Conservation (phyloP, 1,139 yeast genomes). For the Kodamaea derodonti region DNA sequence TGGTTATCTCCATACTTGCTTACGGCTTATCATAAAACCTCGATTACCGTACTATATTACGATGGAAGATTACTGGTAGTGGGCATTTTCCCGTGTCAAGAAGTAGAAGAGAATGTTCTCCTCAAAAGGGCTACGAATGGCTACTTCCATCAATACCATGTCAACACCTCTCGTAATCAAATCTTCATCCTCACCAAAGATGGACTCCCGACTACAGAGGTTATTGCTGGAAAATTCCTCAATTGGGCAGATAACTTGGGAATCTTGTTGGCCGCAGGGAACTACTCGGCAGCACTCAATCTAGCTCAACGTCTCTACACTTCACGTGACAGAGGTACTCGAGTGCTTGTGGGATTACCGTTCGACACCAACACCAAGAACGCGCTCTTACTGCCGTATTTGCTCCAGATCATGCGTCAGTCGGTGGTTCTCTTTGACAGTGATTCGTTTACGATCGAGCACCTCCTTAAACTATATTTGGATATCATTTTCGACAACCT, state of each 20-base stretch:
- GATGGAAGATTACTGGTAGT: not conserved
- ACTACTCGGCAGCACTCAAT: conserved; percentile 53
- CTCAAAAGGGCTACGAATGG: not conserved
- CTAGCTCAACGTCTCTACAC: conserved; percentile 52
- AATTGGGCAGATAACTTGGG: conserved; percentile 73
- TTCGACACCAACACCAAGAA: conserved; percentile 39
- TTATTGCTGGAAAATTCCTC: conserved; percentile 54
- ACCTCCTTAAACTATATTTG: conserved; percentile 18
- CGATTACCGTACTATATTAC: conserved; percentile 1
- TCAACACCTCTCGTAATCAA: conserved; percentile 26
- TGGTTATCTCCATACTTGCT: conserved; percentile 59
- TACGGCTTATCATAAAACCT: conserved; percentile 21
- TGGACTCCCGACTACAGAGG: conserved; percentile 18
- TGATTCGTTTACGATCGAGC: conserved; percentile 9
- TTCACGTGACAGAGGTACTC: conserved; percentile 42
- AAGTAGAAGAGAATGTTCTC: not conserved
- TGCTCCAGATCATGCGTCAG: conserved; percentile 53
- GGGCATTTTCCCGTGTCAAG: not conserved
- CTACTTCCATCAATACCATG: not conserved
- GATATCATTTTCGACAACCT: conserved; percentile 16
- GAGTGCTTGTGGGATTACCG: conserved; percentile 54
- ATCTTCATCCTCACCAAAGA: conserved; percentile 17
- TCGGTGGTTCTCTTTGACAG: conserved; percentile 36
- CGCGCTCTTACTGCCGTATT: conserved; percentile 47
- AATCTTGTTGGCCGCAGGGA: conserved; percentile 43